phyloP scores from a whole-genome alignment of 139 green algal species.

The Choricystis sp. region DNA sequence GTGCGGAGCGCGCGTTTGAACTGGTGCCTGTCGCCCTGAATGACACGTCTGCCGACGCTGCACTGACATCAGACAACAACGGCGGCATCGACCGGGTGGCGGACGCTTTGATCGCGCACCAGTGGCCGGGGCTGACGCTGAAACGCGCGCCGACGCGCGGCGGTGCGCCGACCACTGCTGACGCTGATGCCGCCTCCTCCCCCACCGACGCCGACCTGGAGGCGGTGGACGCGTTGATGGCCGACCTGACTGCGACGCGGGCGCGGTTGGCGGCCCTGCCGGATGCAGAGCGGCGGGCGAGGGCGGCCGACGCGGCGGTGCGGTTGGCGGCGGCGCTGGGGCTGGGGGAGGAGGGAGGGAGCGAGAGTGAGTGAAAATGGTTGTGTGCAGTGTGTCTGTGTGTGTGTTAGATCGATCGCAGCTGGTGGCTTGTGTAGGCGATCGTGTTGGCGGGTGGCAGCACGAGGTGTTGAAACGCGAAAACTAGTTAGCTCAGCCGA shows the following conservation, averaged over 20 bases:
- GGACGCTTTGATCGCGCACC: not conserved
- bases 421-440: no score
- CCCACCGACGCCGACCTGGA: not conserved
- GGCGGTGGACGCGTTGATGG: not conserved
- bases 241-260: not conserved
- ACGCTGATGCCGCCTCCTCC: not conserved
- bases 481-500: no score
- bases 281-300: not conserved
- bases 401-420: no score
- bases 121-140: not conserved
- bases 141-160: not conserved
- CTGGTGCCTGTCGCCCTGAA: no score
- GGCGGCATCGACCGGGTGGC: not conserved
- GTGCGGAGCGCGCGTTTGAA: no score
- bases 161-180: not conserved
- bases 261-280: not conserved
- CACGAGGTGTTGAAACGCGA: no score
- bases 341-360: not conserved
- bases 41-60: no score
- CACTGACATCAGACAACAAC: no score
- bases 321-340: not conserved
- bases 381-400: not conserved
- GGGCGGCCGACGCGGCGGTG: no score
- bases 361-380: not conserved
- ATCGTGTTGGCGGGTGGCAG: no score